These are phyloP conservation scores for Posidonia oceanica DNA, from an alignment of 116 monocot genomes.

Conservation along the genomic window DNA sequence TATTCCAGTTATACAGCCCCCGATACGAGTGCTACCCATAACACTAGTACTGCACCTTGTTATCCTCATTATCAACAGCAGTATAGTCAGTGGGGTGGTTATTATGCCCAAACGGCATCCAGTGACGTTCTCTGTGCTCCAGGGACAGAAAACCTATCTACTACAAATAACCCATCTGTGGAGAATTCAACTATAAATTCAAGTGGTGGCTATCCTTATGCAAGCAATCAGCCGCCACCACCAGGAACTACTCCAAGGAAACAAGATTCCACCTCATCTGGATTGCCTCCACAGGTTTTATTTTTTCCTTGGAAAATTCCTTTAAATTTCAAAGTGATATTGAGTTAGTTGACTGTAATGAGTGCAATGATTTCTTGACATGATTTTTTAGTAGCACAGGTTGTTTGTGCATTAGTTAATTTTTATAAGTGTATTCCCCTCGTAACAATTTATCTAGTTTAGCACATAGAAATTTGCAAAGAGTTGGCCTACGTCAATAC, in stretches of 20 bases:
- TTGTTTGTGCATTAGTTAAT: too few relatives aligned
- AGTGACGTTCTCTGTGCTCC: constrained; percentile 24
- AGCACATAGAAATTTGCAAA: too few relatives aligned
- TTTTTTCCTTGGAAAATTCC: too few relatives aligned
- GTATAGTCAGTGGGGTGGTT: constrained; percentile 53
- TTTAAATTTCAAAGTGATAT: too few relatives aligned
- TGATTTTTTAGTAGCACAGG: too few relatives aligned
- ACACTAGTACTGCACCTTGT: constrained; percentile 21
- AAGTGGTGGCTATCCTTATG: constrained; percentile 33
- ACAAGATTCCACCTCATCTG: constrained; percentile 30
- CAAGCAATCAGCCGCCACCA: constrained; percentile 83
- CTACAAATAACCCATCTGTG: constrained; percentile 12
- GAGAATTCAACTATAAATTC: constrained; percentile 18
- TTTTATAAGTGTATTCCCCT: too few relatives aligned
- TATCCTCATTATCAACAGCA: constrained; percentile 63
- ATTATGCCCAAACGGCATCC: constrained; percentile 43
- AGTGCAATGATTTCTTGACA: too few relatives aligned
- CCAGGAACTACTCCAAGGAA: constrained; percentile 93
- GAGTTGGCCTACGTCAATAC: too few relatives aligned
- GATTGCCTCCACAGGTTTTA: constrained; percentile 43
- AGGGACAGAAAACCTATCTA: constrained; percentile 31
- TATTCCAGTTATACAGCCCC: constrained; percentile 45
- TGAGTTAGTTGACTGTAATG: too few relatives aligned
- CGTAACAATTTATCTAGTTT: too few relatives aligned
- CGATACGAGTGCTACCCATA: constrained; percentile 35